These are phyloP conservation scores for Parathielavia appendiculata DNA, from an alignment of 495 filamentous ascomycete species.

Conservation along the genomic window DNA sequence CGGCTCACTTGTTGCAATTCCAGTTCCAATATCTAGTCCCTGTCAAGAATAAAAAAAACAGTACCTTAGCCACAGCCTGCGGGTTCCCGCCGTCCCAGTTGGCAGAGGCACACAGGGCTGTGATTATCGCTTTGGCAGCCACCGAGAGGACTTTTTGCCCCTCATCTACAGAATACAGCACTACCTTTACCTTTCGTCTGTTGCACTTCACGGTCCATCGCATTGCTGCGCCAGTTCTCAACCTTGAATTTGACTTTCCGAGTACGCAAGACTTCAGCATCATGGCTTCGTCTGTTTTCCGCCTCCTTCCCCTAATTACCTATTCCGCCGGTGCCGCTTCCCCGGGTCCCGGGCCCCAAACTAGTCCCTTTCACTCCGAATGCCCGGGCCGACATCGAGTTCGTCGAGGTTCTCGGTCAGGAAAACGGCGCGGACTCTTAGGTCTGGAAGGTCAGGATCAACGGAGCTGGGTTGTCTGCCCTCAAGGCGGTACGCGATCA, in stretches of 20 bases:
- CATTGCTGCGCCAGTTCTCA: background rate
- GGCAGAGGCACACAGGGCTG: background rate
- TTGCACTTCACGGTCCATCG: background rate
- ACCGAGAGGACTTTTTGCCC: background rate
- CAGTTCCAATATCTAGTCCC: no score
- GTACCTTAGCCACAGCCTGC: no score
- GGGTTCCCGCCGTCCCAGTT: background rate
- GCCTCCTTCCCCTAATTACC: background rate
- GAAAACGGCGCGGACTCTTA: background rate
- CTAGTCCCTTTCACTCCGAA: slow-evolving; percentile 12
- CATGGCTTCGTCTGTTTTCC: slow-evolving; percentile 5
- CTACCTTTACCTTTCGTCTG: background rate
- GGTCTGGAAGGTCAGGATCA: slow-evolving; percentile 16
- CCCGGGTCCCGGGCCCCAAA: slow-evolving; percentile 15
- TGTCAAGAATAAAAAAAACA: no score
- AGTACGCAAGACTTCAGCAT: background rate
- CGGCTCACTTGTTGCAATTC: no score
- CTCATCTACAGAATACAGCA: background rate
- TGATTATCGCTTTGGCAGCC: background rate
- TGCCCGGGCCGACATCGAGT: slow-evolving; percentile 9
- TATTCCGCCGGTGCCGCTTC: slow-evolving; percentile 2
- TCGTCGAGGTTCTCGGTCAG: slow-evolving; percentile 7
- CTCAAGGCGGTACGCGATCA: slow-evolving; percentile 2
- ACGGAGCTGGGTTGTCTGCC: slow-evolving; percentile 1
- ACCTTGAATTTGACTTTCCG: background rate